A percentile compares a stretch with the other conserved stretches of the same genome.
phyloP scores from a whole-genome alignment of 805 yeast species.

The Ogataea naganishii region DNA sequence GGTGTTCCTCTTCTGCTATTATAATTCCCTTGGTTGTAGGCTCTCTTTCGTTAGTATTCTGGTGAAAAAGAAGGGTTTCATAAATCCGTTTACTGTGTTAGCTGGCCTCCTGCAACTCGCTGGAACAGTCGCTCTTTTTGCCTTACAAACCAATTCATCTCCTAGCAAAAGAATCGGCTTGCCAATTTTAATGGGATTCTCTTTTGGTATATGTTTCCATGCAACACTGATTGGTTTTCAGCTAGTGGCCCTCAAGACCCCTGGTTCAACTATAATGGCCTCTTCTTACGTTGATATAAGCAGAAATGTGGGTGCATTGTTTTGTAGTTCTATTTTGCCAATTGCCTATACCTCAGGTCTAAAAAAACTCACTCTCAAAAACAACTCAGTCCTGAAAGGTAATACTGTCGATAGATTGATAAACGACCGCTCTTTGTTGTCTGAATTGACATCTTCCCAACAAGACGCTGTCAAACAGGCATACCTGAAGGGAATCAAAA shows the following conservation, averaged over 20 bases:
- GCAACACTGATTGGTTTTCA: constrained; percentile 33
- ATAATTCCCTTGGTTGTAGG: constrained; percentile 32
- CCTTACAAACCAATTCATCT: constrained; percentile 31
- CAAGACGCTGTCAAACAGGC: constrained; percentile 9
- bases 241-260: constrained; percentile 39
- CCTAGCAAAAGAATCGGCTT: constrained; percentile 31
- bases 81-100: constrained; percentile 31
- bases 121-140: constrained; percentile 34
- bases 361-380: constrained; percentile 11
- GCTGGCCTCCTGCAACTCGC: constrained; percentile 29
- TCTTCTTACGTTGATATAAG: constrained; percentile 36
- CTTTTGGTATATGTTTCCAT: constrained; percentile 38
- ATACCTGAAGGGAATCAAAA: constrained; percentile 29
- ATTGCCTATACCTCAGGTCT: constrained; percentile 27
- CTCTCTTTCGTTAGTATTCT: constrained; percentile 29
- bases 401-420: no score
- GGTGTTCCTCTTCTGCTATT: constrained; percentile 38
- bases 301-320: constrained; percentile 37
- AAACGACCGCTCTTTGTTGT: no score
- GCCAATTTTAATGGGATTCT: constrained; percentile 35
- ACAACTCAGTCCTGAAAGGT: no score
- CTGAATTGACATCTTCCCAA: no score
- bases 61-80: constrained; percentile 28
- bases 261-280: constrained; percentile 40
- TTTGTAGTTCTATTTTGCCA: constrained; percentile 34